Evolutionary conservation across 345 rosid genomes (phyloP).

Genomic region (Tarenaya hassleriana): DNA sequence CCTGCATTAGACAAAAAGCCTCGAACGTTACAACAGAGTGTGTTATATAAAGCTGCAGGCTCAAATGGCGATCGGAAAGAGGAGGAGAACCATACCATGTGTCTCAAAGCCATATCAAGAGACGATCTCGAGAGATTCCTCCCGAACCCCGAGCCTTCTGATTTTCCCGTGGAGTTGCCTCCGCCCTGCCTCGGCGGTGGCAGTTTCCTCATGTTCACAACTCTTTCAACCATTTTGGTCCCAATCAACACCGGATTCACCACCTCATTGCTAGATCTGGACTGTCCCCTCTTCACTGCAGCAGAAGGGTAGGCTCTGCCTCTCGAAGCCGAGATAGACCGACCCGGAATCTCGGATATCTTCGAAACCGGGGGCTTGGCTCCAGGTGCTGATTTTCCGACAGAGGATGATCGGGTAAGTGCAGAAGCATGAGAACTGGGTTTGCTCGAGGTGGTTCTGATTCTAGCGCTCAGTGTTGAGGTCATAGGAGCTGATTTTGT

Average conservation of each 20-base stretch:
- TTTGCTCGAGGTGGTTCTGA: conserved; percentile 16
- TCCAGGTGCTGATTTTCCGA: conserved; percentile 36
- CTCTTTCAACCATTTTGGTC: conserved; percentile 81
- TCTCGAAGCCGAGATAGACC: conserved; percentile 47
- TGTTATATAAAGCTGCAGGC: conserved; percentile 3
- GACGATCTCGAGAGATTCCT: conserved; percentile 72
- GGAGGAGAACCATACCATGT: conserved; percentile 61
- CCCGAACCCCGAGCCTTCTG: conserved; percentile 58
- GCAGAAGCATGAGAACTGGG: conserved; percentile 33
- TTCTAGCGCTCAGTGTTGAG: not conserved
- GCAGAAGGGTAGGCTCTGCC: conserved; percentile 38
- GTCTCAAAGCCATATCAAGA: conserved; percentile 85
- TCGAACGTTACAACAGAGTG: too few species aligned
- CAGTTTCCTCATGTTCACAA: conserved; percentile 80
- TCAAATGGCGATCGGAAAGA: conserved; percentile 4
- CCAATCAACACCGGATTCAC: conserved; percentile 70
- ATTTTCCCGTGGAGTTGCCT: conserved; percentile 33
- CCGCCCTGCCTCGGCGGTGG: conserved; percentile 61
- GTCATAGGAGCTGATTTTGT: not conserved
- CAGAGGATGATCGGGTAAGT: conserved; percentile 41
- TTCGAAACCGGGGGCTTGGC: conserved; percentile 43
- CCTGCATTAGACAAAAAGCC: conserved; percentile 10
- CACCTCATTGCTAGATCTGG: conserved; percentile 48
- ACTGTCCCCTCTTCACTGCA: conserved; percentile 34
- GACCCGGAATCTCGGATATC: conserved; percentile 43